Conservation (phyloP, 306 rosid species). For the Adenanthera pavonina region DNA sequence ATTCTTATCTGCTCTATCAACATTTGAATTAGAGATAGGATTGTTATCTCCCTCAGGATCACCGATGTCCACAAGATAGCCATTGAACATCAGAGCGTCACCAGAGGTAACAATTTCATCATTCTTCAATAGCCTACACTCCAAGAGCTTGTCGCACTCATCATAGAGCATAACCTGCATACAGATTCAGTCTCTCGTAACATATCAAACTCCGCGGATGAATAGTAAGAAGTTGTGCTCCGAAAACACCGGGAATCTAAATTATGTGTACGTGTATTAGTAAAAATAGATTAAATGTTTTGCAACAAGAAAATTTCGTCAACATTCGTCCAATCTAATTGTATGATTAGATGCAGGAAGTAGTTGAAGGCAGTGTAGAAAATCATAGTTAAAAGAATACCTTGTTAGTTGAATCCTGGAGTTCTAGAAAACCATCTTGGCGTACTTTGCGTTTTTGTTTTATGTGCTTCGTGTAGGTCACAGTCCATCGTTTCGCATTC, state of each 20-base stretch:
- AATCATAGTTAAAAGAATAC: constrained; percentile 40
- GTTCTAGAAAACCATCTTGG: constrained; percentile 77
- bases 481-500: constrained; percentile 74
- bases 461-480: constrained; percentile 77
- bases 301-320: not conserved
- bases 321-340: not conserved
- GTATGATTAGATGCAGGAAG: not conserved
- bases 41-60: constrained; percentile 50
- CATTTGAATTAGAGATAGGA: constrained; percentile 44
- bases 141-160: constrained; percentile 70
- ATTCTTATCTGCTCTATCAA: constrained; percentile 36
- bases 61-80: constrained; percentile 61
- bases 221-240: not conserved
- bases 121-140: constrained; percentile 67
- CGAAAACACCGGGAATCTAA: not conserved
- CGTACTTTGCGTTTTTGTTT: constrained; percentile 83
- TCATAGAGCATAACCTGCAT: constrained; percentile 68
- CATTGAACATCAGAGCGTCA: constrained; percentile 46
- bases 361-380: not conserved
- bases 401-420: constrained; percentile 66
- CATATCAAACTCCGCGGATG: not conserved
- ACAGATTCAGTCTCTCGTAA: not conserved
- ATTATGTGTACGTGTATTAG: not conserved
- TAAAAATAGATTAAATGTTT: not conserved
- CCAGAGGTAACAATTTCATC: constrained; percentile 65